Evolutionary conservation across 495 filamentous ascomycete species (phyloP), one percentile per base, ranked within the genome.

Genomic region (Penicillium salamii): DNA sequence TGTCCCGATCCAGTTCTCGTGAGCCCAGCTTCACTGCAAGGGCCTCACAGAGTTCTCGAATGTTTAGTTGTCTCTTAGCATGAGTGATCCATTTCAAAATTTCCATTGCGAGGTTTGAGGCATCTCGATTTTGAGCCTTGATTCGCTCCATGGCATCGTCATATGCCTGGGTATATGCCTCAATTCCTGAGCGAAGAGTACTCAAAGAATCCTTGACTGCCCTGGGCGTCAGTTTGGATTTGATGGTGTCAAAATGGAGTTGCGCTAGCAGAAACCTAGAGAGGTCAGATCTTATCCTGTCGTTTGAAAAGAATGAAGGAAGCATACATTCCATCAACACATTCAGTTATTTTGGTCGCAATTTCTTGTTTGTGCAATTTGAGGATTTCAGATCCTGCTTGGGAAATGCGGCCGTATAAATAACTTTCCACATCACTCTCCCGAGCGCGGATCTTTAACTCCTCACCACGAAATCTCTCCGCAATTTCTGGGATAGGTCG

Each of bases 1-100:
- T 65, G 1, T 72, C 69, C 21, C 64, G 44, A 24, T 81, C 67
- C 12, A 83, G 49, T 32, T 2, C 1, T 59, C 45, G 2, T n/a
- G n/a, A n/a, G n/a, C n/a, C 46, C 59, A 1, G 49, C 2, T 32
- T 75, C 58, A 80, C 61, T 0, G 72, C 76, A 19, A 83, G 54
- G 0, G 78, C 78, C 57, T 76, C 63, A 17, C 66, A 66, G 4
- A 85, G 59, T 48, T 84, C 77, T 9, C 35, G 1, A 3, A 53
- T 56, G 7, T 58, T 67, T 1, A 85, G 52, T 5, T 64, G 65
- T 44, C 73, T 54, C 62, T 76, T 38, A 65, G 67, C 45, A 53
- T 52, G 50, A 53, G 41, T 28, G 75, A 58, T 42, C 77, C 64
- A 32, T 24, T 50, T 43, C 32, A 62, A 13, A 75, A 50, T n/a